Base-by-base conservation (phyloP, 306 rosid species). In the Lupinus albus region DNA sequence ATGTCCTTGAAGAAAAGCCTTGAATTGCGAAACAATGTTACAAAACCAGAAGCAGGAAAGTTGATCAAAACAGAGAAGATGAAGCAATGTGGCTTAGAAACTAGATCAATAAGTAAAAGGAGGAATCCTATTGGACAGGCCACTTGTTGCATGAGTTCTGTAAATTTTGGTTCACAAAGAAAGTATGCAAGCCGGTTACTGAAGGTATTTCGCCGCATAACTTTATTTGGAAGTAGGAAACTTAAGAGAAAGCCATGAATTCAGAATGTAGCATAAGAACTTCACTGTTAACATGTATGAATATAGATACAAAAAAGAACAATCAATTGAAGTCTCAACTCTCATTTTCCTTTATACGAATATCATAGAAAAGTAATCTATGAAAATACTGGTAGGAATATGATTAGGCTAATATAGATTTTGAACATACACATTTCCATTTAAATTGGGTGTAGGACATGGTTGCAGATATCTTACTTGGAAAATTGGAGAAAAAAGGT, bases 131-230 rank as follows among this genome's bases (percentile, higher is more conserved):
- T 83, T 28, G 94, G 84, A 63, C 84, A 87, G 14, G 79, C 64
- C 14, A 85, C 91, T 10, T 79, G 91, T 56, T 91, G 97, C 84
- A 86, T 88, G 25, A 86, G 91, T 50, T 78, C 89, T 5, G 82
- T 88, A 5, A 87, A 84, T 50, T 88, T 91, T 56, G 75, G 91
- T 38, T 69, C 90, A 14, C 91, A 88, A 9, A 87, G 87, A 70
- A 85, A 75, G 68, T 82, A 81, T 72, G 96, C 86, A 5, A 85
- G 78, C 65, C 76, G 81, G 60, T 47, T 89, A 8, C 56, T 89
- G 61, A 89, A 82, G 81, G 47, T 88, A 67, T 73, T 89, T 53
- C 82, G 77, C 52, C 75, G 78, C 11, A 56, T 91, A n/a, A 72
- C 77, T 48, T 78, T 84, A 80, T 88, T 91, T 76, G 94, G 88